A percentile compares a stretch with the other conserved stretches of the same genome.
phyloP scores from a whole-genome alignment of 2,329 filamentous ascomycete species.

The Fusarium aywerte region DNA sequence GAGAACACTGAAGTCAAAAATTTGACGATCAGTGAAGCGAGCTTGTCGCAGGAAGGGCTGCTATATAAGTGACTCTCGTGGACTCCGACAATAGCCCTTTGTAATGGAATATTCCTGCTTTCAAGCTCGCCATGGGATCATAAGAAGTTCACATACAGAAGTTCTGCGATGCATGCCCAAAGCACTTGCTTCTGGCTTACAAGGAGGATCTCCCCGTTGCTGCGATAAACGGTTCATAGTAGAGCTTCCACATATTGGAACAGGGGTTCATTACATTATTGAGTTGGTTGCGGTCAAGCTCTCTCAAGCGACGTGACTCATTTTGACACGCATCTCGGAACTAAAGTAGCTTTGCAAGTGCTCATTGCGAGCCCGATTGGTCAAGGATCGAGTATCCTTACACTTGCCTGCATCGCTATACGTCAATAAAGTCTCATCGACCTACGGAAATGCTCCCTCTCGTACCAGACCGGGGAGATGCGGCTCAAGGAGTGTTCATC shows the following conservation, averaged over 20 bases:
- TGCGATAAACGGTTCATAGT: background rate
- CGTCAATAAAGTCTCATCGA: background rate
- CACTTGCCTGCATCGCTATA: background rate
- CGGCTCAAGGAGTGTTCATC: background rate
- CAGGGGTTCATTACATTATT: background rate
- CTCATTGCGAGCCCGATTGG: background rate
- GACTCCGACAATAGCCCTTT: background rate
- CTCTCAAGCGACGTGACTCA: slow-evolving; percentile 1
- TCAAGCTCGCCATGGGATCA: background rate
- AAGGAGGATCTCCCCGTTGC: background rate
- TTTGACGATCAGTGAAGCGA: background rate
- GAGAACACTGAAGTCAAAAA: background rate
- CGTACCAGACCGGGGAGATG: background rate
- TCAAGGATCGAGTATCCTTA: background rate
- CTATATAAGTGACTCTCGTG: background rate
- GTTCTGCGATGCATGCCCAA: background rate
- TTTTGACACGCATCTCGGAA: background rate
- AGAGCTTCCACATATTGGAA: background rate
- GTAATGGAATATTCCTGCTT: background rate
- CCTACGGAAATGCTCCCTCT: background rate
- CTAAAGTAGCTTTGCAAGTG: background rate
- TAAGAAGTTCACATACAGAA: too few relatives aligned
- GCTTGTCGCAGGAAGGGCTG: background rate
- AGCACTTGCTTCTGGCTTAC: background rate
- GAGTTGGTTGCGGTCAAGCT: background rate